These are phyloP conservation scores for Fusarium citri DNA, from an alignment of 2,329 filamentous ascomycete genomes.

Conservation along the genomic window DNA sequence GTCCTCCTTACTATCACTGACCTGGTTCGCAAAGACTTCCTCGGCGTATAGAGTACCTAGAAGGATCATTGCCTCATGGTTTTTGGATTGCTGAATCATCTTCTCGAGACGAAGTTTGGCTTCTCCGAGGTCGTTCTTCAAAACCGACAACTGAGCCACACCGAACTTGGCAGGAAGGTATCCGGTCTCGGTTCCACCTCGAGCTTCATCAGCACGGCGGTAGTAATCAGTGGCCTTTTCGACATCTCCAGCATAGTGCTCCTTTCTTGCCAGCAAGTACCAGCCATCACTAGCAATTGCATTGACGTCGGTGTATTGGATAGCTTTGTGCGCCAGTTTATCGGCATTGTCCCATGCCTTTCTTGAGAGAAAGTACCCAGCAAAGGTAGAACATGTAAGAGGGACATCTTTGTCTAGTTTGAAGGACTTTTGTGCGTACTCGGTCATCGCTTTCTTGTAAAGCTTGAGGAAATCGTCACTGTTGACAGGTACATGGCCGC, in stretches of 20 bases:
- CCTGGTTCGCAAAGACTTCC: conserved; percentile 86
- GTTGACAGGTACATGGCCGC: conserved; percentile 82
- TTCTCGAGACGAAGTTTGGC: conserved; percentile 95
- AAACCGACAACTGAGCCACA: conserved; percentile 85
- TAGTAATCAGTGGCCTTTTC: conserved; percentile 87
- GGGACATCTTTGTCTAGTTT: conserved; percentile 93
- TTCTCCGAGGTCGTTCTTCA: conserved; percentile 86
- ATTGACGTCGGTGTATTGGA: conserved; percentile 95
- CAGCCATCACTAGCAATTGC: conserved; percentile 97
- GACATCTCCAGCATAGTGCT: conserved; percentile 83
- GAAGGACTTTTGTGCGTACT: conserved; percentile 93
- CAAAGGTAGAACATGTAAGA: conserved; percentile 90
- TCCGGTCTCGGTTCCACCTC: conserved; percentile 89
- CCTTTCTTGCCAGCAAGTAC: conserved; percentile 93
- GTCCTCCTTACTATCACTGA: conserved; percentile 81
- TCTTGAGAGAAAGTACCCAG: conserved; percentile 86
- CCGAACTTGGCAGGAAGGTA: conserved; percentile 97
- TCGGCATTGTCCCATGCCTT: conserved; percentile 87
- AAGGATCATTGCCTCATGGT: conserved; percentile 89
- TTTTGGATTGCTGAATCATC: conserved; percentile 87
- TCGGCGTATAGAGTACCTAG: conserved; percentile 93
- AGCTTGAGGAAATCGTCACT: conserved; percentile 85
- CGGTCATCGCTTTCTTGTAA: conserved; percentile 94
- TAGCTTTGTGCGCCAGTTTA: conserved; percentile 88
- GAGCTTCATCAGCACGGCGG: conserved; percentile 87